Conservation (phyloP, 495 filamentous ascomycete genomes). For the Haplographium delicatum region DNA sequence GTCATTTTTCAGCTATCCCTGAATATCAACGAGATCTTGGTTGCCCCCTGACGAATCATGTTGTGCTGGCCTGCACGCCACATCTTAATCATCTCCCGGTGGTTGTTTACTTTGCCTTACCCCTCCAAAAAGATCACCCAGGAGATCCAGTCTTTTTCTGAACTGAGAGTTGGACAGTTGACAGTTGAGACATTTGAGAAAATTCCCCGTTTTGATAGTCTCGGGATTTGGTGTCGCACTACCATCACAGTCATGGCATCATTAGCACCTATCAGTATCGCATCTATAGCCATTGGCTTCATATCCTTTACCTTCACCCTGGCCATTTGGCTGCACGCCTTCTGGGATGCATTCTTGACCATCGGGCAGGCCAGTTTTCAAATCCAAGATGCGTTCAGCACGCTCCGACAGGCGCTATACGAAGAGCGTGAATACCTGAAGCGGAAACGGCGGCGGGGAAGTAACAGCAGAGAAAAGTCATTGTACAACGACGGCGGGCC, state of each 20-base stretch:
- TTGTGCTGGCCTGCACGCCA: background rate
- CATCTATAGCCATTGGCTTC: conserved; percentile 21
- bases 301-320: conserved; percentile 24
- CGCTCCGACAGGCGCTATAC: conserved; percentile 20
- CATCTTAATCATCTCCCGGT: background rate
- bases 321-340: conserved; percentile 18
- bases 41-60: conserved; percentile 1
- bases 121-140: too few species aligned
- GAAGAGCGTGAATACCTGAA: conserved; percentile 24
- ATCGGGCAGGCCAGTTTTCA: conserved; percentile 15
- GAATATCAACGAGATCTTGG: conserved; percentile 9
- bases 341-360: conserved; percentile 18
- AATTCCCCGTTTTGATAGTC: too few species aligned
- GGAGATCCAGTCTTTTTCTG: too few species aligned
- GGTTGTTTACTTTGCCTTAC: conserved; percentile 10
- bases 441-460: conserved; percentile 10
- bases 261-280: conserved; percentile 11
- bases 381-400: conserved; percentile 16
- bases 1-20: conserved; percentile 7
- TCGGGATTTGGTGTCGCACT: background rate
- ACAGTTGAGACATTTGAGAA: too few species aligned
- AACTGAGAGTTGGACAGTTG: too few species aligned
- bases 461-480: background rate
- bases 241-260: conserved; percentile 11
- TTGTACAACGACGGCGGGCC: conserved; percentile 18